These are phyloP conservation scores for Talaromyces sp. DNA, from an alignment of 2,329 filamentous ascomycete species.

Conservation along the genomic window DNA sequence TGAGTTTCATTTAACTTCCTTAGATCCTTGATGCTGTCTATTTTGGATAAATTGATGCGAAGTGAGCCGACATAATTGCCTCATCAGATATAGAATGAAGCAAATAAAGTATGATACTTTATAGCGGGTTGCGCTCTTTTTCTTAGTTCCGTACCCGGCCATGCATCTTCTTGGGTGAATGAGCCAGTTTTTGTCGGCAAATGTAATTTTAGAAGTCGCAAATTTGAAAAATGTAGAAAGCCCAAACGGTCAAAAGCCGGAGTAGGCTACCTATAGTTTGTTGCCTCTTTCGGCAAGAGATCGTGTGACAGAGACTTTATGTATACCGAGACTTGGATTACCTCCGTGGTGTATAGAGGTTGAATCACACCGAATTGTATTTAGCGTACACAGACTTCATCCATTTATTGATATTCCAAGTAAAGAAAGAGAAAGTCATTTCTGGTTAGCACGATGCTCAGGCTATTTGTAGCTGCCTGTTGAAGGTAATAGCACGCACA, in stretches of 20 bases:
- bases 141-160: not conserved
- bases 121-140: not conserved
- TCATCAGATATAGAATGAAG: not conserved
- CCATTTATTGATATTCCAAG: not conserved
- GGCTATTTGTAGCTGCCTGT: not conserved
- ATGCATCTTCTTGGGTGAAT: not conserved
- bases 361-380: not conserved
- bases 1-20: not conserved
- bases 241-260: not conserved
- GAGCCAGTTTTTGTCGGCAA: not conserved
- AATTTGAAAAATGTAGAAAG: not conserved
- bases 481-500: not conserved
- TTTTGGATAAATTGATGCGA: not conserved
- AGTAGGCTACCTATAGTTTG: not conserved
- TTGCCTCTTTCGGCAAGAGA: not conserved
- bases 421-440: not conserved
- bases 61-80: not conserved
- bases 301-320: not conserved
- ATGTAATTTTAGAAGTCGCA: not conserved
- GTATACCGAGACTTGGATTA: not conserved
- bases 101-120: not conserved
- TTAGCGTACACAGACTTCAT: not conserved
- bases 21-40: not conserved
- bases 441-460: not conserved
- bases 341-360: not conserved